phyloP scores from a whole-genome alignment of 805 yeast genomes.

The Teunomyces funiuensis region DNA sequence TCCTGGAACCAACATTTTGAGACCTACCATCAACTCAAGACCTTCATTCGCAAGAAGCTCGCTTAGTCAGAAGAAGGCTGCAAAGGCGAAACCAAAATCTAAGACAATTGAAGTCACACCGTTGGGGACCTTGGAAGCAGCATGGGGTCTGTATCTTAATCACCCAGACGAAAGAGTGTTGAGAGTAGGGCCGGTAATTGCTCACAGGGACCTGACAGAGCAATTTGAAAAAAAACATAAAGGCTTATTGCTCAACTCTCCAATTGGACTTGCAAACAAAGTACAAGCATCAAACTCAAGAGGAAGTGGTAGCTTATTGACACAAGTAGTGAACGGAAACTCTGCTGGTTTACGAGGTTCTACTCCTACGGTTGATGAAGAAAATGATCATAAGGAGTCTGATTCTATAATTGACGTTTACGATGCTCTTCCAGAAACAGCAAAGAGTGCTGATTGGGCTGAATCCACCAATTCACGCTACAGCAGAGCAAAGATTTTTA shows the following conservation, averaged over 20 bases:
- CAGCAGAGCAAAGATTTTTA: constrained; percentile 16
- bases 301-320: constrained; percentile 28
- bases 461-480: not conserved
- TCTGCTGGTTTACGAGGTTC: constrained; percentile 22
- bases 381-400: constrained; percentile 54
- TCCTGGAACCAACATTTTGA: constrained; percentile 58
- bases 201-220: constrained; percentile 45
- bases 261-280: constrained; percentile 42
- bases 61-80: constrained; percentile 13
- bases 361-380: constrained; percentile 12
- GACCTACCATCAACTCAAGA: constrained; percentile 48
- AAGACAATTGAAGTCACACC: constrained; percentile 43
- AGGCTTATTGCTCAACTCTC: constrained; percentile 60
- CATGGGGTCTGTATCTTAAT: constrained; percentile 56
- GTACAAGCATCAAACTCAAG: constrained; percentile 20
- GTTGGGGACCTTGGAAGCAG: constrained; percentile 52
- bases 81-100: constrained; percentile 22
- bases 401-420: constrained; percentile 64
- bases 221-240: constrained; percentile 55
- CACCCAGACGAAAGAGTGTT: constrained; percentile 61
- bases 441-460: constrained; percentile 6
- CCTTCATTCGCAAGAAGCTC: constrained; percentile 22
- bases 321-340: constrained; percentile 41
- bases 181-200: constrained; percentile 52
- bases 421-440: constrained; percentile 14